Evolutionary conservation across 805 yeast species (phyloP), one percentile per base, ranked within the genome.

Genomic region (Yarrowia sp.): DNA sequence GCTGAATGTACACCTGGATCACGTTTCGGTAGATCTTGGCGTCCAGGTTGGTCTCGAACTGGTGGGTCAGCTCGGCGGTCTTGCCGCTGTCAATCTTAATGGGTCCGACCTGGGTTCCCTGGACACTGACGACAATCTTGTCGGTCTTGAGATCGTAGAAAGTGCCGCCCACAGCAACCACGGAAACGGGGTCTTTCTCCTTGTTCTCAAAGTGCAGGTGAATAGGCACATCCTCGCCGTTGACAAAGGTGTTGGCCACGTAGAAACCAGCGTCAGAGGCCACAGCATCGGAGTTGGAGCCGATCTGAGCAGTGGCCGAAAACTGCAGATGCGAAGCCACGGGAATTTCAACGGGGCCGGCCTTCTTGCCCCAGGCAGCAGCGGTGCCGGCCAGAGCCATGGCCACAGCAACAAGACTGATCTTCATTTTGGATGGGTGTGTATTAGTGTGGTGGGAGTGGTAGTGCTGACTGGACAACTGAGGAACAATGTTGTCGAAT

Each of bases 1-100:
- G 66, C 52, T 70, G 74, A 43, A 70, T 70, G 38, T 67, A 65
- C 45, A 75, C 72, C 14, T 69, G 65, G 52, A 72, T 69, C 45
- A 84, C 81, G 72, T 90, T 76, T 71, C 85, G 76, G 74, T 87
- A 90, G 72, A 82, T 82, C 49, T 82, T 84, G 43, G 91, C 86
- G 32, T 63, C 67, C 12, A 59, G 41, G 52, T 35, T 35, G 46
- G 67, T 40, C 38, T 48, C 67, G n/a, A 63, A 48, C 36, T 16
- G 45, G 26, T 48, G 56, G 19, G 80, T 79, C 70, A 91, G 79
- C 73, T 84, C 85, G 73, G 90, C 80, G 40, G 85, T 84, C 64
- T 92, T 77, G 64, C 81, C 82, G 79, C 91, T 96, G 55, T 80
- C 80, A 76, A 91, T 86, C 22, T 74, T 73, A 16, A 77, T 80